A percentile compares a stretch with the other conserved stretches of the same genome.
These are phyloP conservation scores for Chrysanthemum lavandulifolium DNA, from an alignment of 129 eudicot species.

Conservation along the genomic window DNA sequence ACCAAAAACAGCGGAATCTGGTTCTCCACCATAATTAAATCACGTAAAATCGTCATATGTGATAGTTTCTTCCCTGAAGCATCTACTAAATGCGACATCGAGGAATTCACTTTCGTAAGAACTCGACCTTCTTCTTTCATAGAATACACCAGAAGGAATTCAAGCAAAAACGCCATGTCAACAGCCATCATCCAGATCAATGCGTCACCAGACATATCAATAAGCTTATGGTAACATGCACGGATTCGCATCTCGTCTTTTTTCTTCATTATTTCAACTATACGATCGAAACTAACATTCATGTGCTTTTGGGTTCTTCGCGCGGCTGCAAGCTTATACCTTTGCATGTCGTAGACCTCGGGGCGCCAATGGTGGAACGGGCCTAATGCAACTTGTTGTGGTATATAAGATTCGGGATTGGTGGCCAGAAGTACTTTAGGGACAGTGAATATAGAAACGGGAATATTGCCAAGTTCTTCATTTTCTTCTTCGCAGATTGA, in stretches of 20 bases:
- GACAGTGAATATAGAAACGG: conserved; percentile 53
- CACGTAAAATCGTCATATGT: conserved; percentile 53
- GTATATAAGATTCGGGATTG: conserved; percentile 47
- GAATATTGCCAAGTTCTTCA: conserved; percentile 35
- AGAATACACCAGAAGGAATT: conserved; percentile 44
- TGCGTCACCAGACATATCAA: conserved; percentile 43
- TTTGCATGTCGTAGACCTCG: conserved; percentile 36
- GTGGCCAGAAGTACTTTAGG: conserved; percentile 47
- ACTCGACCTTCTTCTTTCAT: conserved; percentile 18
- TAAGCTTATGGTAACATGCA: conserved; percentile 52
- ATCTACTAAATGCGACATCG: conserved; percentile 51
- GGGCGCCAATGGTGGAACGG: conserved; percentile 60
- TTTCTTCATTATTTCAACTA: conserved; percentile 32
- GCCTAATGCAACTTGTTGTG: conserved; percentile 61
- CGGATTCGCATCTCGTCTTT: conserved; percentile 38
- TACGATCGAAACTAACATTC: conserved; percentile 24
- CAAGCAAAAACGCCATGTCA: conserved; percentile 51
- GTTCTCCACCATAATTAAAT: conserved; percentile 64
- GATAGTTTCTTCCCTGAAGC: conserved; percentile 45
- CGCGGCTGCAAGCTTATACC: conserved; percentile 39
- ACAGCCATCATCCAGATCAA: conserved; percentile 66
- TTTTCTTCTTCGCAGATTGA: conserved; percentile 34
- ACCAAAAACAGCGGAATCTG: conserved; percentile 61
- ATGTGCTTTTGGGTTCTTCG: conserved; percentile 28
- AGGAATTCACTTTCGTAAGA: conserved; percentile 28